Base-by-base conservation (phyloP, 139 green algal genomes). In the Mesotaenium endlicherianum region DNA sequence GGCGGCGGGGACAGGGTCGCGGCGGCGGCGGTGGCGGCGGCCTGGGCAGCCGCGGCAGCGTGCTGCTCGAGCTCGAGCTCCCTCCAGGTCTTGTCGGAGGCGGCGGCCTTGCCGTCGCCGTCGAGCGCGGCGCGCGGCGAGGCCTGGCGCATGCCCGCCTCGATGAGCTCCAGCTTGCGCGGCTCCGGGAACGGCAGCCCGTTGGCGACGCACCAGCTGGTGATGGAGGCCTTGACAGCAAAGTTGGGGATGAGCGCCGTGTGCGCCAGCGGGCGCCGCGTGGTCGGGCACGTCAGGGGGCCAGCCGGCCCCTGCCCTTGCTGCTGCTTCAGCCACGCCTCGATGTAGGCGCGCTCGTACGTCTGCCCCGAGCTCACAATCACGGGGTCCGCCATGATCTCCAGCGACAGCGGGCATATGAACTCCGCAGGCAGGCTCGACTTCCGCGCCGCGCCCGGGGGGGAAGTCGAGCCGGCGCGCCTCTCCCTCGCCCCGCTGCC, bases 311-410 rank as follows among this genome's bases (percentile, higher is more conserved):
- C 72, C 41, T 80, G n/a, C n/a, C n/a, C n/a, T n/a, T n/a, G n/a
- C n/a, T n/a, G n/a, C 45, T 82, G 36, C 20, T 41, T 30, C 20
- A 80, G 38, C 72, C 72, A 80, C 38, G n/a, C n/a, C 43, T 70
- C n/a, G 72, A 80, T 80, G 43, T 20, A 72, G 17, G 42, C 67
- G 5, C 77, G 59, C 70, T 84, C 77, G 68, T 82, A 84, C 38
- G 77, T 84, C 38, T 84, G 77, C 17, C 77, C 77, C 36, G 77
- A 82, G 36, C 60, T 30, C 36, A 85, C 44, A 20, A 85, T 60
- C 5, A 85, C 79, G 36, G 79, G 79, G 34, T 85, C 79, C 17
- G 69, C 42, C 79, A 85, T 85, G 26, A 85, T 38, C 77, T 85
- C 74, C 77, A 85, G 43, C 39, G 34, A 84, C 36, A 85, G 41